These are phyloP conservation scores for Ogataea naganishii DNA, from an alignment of 805 yeast genomes.

Conservation along the genomic window DNA sequence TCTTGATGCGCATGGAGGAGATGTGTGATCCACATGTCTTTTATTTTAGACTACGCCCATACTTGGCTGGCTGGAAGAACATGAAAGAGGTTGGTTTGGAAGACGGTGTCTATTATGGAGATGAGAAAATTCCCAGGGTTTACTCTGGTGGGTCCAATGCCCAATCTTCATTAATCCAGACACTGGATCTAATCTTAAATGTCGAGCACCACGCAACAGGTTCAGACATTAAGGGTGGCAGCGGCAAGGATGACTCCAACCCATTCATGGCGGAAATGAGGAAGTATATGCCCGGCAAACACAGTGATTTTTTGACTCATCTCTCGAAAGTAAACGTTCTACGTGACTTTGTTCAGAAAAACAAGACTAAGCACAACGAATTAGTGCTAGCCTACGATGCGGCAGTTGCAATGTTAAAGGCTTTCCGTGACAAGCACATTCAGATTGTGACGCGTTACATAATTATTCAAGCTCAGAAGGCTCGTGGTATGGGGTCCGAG, in stretches of 20 bases:
- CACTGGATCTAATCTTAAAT: constrained; percentile 66
- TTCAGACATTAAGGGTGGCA: constrained; percentile 22
- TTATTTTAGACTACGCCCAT: constrained; percentile 81
- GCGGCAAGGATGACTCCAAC: constrained; percentile 12
- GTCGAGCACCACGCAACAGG: constrained; percentile 81
- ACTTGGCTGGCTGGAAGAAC: constrained; percentile 88
- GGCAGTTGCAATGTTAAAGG: constrained; percentile 78
- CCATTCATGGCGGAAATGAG: constrained; percentile 78
- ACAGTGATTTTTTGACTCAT: constrained; percentile 62
- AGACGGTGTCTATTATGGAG: constrained; percentile 72
- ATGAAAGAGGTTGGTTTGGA: constrained; percentile 80
- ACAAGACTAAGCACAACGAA: constrained; percentile 37
- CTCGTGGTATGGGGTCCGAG: constrained; percentile 40
- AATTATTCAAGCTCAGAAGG: constrained; percentile 64
- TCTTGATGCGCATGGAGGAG: constrained; percentile 78
- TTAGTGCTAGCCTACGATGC: constrained; percentile 75
- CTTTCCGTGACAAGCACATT: constrained; percentile 87
- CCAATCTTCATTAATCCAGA: constrained; percentile 83
- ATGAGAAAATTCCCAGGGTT: constrained; percentile 42
- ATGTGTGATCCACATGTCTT: constrained; percentile 93
- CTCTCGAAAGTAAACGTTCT: constrained; percentile 51
- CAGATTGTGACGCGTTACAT: constrained; percentile 87
- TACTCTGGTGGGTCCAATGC: constrained; percentile 93
- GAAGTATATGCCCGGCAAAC: constrained; percentile 82
- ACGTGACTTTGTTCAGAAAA: constrained; percentile 49